Evolutionary conservation across 1,284 basidiomycete species (phyloP).

Genomic region (Trichosporon sp.): DNA sequence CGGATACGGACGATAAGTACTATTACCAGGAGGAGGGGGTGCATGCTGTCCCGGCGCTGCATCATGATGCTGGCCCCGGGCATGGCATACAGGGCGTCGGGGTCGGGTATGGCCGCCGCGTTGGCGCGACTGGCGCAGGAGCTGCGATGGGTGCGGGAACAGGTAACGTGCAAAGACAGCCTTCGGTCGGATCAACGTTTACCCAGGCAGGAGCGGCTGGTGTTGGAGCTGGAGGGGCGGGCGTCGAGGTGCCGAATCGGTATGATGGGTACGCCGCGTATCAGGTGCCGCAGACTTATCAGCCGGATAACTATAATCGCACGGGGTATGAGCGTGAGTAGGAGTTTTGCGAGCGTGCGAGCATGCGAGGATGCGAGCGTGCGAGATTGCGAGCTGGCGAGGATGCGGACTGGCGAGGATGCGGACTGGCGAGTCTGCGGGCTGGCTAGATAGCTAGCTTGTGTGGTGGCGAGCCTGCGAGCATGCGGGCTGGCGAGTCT

Average conservation of each 20-base stretch:
- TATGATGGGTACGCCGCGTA: constrained; percentile 15
- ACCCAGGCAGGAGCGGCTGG: constrained; percentile 32
- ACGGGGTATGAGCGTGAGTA: constrained; percentile 13
- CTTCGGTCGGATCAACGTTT: constrained; percentile 4
- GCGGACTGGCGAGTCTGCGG: no score
- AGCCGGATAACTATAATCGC: neutral
- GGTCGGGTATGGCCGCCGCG: constrained; percentile 25
- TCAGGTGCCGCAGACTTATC: constrained; percentile 11
- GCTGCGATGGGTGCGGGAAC: no score
- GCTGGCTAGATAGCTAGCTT: no score
- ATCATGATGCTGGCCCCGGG: neutral
- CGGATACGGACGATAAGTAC: constrained; percentile 37
- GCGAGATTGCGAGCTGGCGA: no score
- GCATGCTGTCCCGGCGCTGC: constrained; percentile 4
- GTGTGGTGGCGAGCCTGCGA: no score
- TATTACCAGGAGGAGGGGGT: constrained; percentile 35
- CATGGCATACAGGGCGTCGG: constrained; percentile 36
- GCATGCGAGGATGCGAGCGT: no score
- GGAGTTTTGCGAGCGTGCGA: neutral
- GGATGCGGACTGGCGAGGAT: no score
- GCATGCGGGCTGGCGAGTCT: no score
- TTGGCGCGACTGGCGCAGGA: neutral
- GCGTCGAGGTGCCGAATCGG: constrained; percentile 24
- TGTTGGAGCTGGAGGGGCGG: constrained; percentile 24
- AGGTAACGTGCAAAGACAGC: constrained; percentile 8